Evolutionary conservation across 2,329 filamentous ascomycete genomes (phyloP).

Genomic region (Colletotrichum lini): DNA sequence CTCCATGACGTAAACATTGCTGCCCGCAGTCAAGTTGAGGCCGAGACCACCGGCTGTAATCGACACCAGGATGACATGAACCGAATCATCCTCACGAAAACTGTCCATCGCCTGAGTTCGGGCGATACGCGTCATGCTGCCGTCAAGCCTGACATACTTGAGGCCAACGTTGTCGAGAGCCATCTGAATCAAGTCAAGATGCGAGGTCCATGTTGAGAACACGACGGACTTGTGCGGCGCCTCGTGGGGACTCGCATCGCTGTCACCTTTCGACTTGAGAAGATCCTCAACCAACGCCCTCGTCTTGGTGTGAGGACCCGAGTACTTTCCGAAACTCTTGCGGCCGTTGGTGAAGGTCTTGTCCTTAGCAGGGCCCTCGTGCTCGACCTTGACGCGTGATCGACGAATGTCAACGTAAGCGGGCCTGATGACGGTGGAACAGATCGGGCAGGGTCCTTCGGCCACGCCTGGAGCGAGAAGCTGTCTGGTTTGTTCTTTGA

Average conservation of each 20-base stretch:
- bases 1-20: constrained; percentile 96
- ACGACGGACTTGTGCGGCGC: constrained; percentile 92
- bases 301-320: constrained; percentile 93
- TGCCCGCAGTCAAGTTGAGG: constrained; percentile 89
- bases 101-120: constrained; percentile 82
- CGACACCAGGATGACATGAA: constrained; percentile 89
- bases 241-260: constrained; percentile 72
- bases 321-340: constrained; percentile 74
- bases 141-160: constrained; percentile 86
- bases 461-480: constrained; percentile 54
- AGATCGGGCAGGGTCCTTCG: constrained; percentile 76
- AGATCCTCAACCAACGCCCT: constrained; percentile 84
- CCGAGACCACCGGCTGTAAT: constrained; percentile 94
- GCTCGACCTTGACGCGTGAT: constrained; percentile 69
- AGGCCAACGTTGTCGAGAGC: constrained; percentile 80
- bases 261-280: constrained; percentile 73
- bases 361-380: constrained; percentile 64
- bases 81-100: constrained; percentile 79
- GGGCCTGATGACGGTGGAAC: constrained; percentile 74
- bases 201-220: constrained; percentile 96
- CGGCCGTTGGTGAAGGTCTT: constrained; percentile 44
- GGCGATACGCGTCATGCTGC: constrained; percentile 83
- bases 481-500: constrained; percentile 67
- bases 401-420: constrained; percentile 79
- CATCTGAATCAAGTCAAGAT: constrained; percentile 91